phyloP scores from a whole-genome alignment of 176 grass and related monocot genomes.

The Aegilops bicornis region DNA sequence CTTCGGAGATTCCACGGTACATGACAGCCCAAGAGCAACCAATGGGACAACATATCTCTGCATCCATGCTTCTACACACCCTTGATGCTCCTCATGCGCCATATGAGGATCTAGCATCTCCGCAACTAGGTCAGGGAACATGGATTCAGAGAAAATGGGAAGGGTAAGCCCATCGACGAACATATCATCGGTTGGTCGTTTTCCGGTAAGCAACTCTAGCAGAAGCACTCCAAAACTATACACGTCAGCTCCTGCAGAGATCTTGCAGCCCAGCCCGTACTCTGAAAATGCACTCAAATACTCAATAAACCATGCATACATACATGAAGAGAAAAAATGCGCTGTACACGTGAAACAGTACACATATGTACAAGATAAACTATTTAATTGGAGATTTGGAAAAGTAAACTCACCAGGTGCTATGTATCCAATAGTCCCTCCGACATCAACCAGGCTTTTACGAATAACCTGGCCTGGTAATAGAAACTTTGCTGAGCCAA shows the following conservation, averaged over 20 bases:
- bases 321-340: not conserved
- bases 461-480: not conserved
- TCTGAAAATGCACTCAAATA: conserved; percentile 14
- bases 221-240: conserved; percentile 43
- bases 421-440: conserved; percentile 42
- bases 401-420: conserved; percentile 28
- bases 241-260: conserved; percentile 13
- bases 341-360: not conserved
- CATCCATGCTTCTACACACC: not conserved
- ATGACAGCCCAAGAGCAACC: conserved; percentile 24
- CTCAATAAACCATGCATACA: not conserved
- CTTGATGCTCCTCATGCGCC: not conserved
- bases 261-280: conserved; percentile 23
- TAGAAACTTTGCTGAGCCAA: conserved; percentile 33
- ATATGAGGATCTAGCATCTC: conserved; percentile 32
- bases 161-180: conserved; percentile 17
- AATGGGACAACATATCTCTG: conserved; percentile 15
- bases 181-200: not conserved
- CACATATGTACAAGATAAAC: not conserved
- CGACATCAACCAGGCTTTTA: not conserved
- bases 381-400: not conserved
- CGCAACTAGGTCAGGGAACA: conserved; percentile 32
- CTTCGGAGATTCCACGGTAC: conserved; percentile 24
- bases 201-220: conserved; percentile 24
- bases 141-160: not conserved